These are phyloP conservation scores for Solanum megistacrolobum DNA, from an alignment of 257 asterid species.

Conservation along the genomic window DNA sequence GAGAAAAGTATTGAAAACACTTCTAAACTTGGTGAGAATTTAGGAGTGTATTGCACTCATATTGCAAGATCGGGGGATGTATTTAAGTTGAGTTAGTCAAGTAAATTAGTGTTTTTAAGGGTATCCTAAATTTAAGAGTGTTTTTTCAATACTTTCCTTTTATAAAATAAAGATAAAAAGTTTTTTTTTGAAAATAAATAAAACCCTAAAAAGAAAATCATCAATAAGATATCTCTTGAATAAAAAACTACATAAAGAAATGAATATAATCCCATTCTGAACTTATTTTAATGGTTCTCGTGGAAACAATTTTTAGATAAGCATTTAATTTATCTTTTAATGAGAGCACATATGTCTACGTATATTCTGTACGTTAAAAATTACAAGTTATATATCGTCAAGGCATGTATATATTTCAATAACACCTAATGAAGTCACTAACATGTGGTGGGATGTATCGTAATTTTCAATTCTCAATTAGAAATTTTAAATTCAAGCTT, in stretches of 20 bases:
- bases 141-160: too few species aligned
- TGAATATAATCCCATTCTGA: not conserved
- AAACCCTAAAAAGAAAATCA: not conserved
- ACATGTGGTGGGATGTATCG: not conserved
- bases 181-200: not conserved
- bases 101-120: too few species aligned
- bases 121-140: too few species aligned
- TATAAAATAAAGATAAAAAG: not conserved
- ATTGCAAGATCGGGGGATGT: not conserved
- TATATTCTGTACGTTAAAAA: not conserved
- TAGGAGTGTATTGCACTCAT: not conserved
- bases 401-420: not conserved
- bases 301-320: not conserved
- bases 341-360: not conserved
- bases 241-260: not conserved
- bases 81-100: not conserved
- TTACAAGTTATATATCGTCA: not conserved
- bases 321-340: not conserved
- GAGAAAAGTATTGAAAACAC: not conserved
- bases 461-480: not conserved
- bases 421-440: not conserved
- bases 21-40: not conserved
- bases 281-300: not conserved
- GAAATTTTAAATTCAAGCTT: fast-evolving
- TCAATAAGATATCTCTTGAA: not conserved